A percentile compares a stretch with the other conserved stretches of the same genome.
Conservation (phyloP, 2,329 filamentous ascomycete genomes). For the Fusarium dimerum region DNA sequence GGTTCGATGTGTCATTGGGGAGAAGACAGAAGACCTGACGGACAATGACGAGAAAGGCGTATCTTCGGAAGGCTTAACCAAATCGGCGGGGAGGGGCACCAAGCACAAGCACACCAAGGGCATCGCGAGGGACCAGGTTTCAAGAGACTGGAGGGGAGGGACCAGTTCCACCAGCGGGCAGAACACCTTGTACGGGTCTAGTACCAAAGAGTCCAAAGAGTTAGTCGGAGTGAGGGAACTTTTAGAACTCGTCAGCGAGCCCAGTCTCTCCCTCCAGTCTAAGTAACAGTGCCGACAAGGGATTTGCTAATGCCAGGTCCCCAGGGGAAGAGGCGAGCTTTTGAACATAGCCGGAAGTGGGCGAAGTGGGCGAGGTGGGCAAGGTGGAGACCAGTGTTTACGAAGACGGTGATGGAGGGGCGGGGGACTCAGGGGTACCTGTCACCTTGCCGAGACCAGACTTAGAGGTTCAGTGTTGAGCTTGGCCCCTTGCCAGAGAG, state of each 20-base stretch:
- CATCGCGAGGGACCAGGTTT: too few species aligned
- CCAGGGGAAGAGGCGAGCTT: slow-evolving; percentile 27
- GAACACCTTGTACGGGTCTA: too few species aligned
- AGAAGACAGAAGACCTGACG: slow-evolving; percentile 1
- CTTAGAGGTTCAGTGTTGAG: slow-evolving; percentile 11
- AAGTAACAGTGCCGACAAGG: slow-evolving; percentile 5
- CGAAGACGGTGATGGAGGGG: slow-evolving; percentile 7
- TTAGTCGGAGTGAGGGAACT: too few species aligned
- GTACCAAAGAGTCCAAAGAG: too few species aligned
- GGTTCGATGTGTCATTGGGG: slow-evolving; percentile 26
- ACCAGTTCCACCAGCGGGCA: too few species aligned
- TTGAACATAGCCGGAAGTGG: slow-evolving; percentile 19
- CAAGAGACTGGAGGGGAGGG: too few species aligned
- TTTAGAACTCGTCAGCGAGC: too few species aligned
- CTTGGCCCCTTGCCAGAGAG: slow-evolving; percentile 7
- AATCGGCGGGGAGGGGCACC: slow-evolving; percentile 3
- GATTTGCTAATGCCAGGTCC: slow-evolving; percentile 21
- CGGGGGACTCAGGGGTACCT: slow-evolving; percentile 18
- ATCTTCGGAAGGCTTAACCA: slow-evolving; percentile 18
- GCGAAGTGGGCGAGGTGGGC: slow-evolving; percentile 3
- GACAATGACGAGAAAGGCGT: slow-evolving; percentile 26
- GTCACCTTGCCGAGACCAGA: too few species aligned
- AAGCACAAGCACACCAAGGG: too few species aligned
- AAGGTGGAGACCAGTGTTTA: slow-evolving; percentile 18
- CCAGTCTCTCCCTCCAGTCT: too few species aligned